Evolutionary conservation across 176 grass and related monocot species (phyloP).

Genomic region (Triticum timopheevii): DNA sequence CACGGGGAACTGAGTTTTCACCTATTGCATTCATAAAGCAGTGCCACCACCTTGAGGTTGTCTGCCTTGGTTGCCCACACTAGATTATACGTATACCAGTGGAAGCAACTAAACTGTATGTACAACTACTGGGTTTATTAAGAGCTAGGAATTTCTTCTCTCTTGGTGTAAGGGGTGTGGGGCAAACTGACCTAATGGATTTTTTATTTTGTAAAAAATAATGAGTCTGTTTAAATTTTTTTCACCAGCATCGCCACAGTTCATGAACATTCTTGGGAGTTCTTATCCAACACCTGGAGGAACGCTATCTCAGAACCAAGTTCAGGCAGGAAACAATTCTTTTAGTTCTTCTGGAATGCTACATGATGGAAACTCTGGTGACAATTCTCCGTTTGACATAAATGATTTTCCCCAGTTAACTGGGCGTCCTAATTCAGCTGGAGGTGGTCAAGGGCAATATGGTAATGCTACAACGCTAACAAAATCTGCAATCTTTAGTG

Average conservation of each 20-base stretch:
- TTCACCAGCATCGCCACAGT: conserved; percentile 55
- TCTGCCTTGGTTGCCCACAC: neutral
- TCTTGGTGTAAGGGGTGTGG: neutral
- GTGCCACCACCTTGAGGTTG: neutral
- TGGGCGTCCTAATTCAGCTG: conserved; percentile 77
- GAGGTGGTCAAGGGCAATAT: conserved; percentile 79
- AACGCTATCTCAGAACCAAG: conserved; percentile 64
- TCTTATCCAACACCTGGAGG: conserved; percentile 72
- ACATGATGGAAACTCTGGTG: conserved; percentile 64
- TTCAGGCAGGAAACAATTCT: conserved; percentile 64
- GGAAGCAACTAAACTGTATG: conserved; percentile 22
- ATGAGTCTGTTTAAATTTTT: neutral
- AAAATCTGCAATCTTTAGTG: conserved; percentile 2
- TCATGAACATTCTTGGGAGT: conserved; percentile 82
- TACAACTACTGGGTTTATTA: conserved; percentile 1
- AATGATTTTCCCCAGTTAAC: conserved; percentile 98
- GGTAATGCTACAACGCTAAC: conserved; percentile 55
- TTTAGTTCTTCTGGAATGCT: conserved; percentile 83
- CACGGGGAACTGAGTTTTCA: neutral
- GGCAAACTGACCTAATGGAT: neutral
- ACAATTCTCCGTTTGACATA: conserved; percentile 85
- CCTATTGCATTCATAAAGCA: conserved; percentile 4
- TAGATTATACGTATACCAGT: neutral
- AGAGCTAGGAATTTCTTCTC: neutral
- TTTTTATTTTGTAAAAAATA: conserved; percentile 6